Base-by-base conservation (phyloP, 1,284 basidiomycete species). In the Salmacisia buchloeana region DNA sequence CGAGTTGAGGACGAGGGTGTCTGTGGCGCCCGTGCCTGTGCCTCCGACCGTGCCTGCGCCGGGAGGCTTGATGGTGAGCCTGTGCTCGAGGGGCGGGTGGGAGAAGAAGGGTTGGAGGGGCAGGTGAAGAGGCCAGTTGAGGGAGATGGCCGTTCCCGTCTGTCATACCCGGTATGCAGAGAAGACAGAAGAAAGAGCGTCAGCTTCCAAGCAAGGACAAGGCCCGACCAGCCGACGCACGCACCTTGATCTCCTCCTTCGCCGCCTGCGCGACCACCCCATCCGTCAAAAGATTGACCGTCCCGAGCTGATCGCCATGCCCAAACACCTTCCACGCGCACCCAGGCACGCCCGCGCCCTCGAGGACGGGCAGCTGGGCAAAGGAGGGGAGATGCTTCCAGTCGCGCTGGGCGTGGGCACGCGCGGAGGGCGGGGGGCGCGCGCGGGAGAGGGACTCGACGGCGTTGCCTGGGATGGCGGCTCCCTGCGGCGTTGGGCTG, bases 301-400 rank as follows among this genome's bases (percentile, higher is more conserved):
- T 89, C 4, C 88, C 88, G 12, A 89, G 81, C 71, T 89, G 82
- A 69, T 89, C 88, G 23, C 86, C 84, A 41, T 83, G 78, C 23
- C 88, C 88, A 87, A 88, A 89, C 2, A 89, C 83, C 1, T 82
- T 82, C 88, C 88, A 89, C 1, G 88, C 88, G 67, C 69, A 70
- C 31, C 71, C 72, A 0, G 71, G 66, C 63, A 65, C 74, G 13
- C 74, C n/a, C n/a, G n/a, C n/a, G n/a, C n/a, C 74, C 31, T 70
- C 74, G 29, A 73, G 58, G 13, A 62, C 38, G 1, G 74, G 73
- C 36, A 76, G 59, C n/a, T 74, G 62, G 15, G 35, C 52, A 58
- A 69, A 76, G 49, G 59, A 52, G 15, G 74, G 74, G 1, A 76
- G 68, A 3, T 67, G 61, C 9, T 61, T 45, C 73, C 73, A 75